Percentiles rank a stretch among this genome's conserved stretches.
Conservation (phyloP, 176 grass and related monocot species). For the barley (Hordeum vulgare) region DNA sequence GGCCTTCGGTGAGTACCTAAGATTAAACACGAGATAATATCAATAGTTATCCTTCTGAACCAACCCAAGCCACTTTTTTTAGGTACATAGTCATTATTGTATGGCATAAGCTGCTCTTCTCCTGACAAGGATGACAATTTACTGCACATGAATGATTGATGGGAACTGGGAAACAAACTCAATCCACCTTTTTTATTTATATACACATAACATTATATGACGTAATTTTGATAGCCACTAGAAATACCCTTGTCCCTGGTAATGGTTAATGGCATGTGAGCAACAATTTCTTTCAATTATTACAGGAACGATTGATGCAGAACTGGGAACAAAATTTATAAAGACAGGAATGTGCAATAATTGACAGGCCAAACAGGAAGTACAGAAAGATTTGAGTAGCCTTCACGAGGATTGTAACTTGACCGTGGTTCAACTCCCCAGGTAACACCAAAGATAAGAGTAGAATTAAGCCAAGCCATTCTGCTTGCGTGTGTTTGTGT, state of each 20-base stretch:
- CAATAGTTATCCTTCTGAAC: constrained; percentile 26
- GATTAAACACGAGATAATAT: constrained; percentile 43
- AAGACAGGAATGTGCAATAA: neutral
- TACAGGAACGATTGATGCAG: constrained; percentile 7
- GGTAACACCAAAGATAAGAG: constrained; percentile 26
- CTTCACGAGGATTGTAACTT: constrained; percentile 1
- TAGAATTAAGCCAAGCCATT: neutral
- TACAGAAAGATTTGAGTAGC: constrained; percentile 13
- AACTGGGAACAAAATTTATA: constrained; percentile 4
- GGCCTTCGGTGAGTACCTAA: constrained; percentile 79
- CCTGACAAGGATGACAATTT: neutral
- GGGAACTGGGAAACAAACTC: neutral
- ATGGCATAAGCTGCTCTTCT: neutral
- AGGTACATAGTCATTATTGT: neutral
- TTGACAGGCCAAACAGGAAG: neutral
- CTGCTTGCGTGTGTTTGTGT: neutral
- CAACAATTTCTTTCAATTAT: neutral
- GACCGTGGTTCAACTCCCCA: neutral
- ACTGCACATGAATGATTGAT: constrained; percentile 7
- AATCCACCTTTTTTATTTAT: neutral
- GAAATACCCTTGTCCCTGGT: constrained; percentile 9
- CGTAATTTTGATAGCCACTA: neutral
- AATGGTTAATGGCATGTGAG: constrained; percentile 1
- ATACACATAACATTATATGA: constrained; percentile 1
- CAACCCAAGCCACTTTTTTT: neutral